Evolutionary conservation across 2,329 filamentous ascomycete genomes (phyloP).

Genomic region (Herpotrichia juniperi): DNA sequence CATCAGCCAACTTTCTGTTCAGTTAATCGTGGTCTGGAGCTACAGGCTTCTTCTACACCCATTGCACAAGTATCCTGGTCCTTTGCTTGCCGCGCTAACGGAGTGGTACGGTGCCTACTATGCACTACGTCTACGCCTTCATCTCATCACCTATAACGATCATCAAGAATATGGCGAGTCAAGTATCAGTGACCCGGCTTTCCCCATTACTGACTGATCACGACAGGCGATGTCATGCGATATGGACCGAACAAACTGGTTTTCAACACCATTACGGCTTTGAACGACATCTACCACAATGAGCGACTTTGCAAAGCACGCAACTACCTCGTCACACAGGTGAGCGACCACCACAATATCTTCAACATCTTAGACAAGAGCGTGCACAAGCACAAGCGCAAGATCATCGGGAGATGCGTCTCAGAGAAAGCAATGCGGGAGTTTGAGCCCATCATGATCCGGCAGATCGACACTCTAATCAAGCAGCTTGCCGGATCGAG

Average conservation of each 20-base stretch:
- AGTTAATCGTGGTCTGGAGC: too few relatives aligned
- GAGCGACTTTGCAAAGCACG: constrained; percentile 50
- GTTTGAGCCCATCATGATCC: constrained; percentile 46
- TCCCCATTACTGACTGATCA: background rate
- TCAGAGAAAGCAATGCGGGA: constrained; percentile 45
- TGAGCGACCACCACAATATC: constrained; percentile 3
- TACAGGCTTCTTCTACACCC: constrained; percentile 2
- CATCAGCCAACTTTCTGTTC: too few relatives aligned
- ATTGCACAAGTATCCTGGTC: constrained; percentile 1
- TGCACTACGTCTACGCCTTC: constrained; percentile 71
- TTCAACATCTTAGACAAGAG: constrained; percentile 37
- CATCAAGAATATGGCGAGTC: constrained; percentile 60
- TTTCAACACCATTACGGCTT: background rate
- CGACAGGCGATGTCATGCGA: background rate
- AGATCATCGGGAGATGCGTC: constrained; percentile 47
- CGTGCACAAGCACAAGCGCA: constrained; percentile 45
- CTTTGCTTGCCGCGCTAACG: constrained; percentile 1
- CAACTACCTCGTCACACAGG: constrained; percentile 42
- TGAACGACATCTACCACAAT: constrained; percentile 48
- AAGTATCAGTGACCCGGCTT: background rate
- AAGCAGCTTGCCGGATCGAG: background rate
- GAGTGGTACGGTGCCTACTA: constrained; percentile 58
- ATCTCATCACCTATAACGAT: constrained; percentile 71
- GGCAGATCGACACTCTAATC: constrained; percentile 38
- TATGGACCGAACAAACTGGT: background rate